These are phyloP conservation scores for Vitis rotundifolia DNA, from an alignment of 164 flowering plant species.

Conservation along the genomic window DNA sequence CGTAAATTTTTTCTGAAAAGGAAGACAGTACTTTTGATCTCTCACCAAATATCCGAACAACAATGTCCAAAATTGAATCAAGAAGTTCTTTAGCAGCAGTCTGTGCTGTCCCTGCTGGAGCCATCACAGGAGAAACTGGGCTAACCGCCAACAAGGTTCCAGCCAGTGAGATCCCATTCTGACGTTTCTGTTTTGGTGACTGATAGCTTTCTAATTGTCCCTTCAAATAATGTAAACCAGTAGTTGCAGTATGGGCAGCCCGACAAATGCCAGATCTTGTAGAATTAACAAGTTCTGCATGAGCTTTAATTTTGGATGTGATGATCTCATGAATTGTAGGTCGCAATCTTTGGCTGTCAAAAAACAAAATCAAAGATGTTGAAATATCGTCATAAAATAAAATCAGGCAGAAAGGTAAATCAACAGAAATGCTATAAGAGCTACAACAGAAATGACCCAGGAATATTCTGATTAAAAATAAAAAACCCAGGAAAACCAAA, in stretches of 20 bases:
- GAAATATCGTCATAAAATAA: background rate
- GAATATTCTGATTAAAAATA: background rate
- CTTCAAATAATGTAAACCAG: constrained; percentile 55
- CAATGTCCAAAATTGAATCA: constrained; percentile 71
- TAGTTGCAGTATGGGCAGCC: constrained; percentile 34
- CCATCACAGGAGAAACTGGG: constrained; percentile 93
- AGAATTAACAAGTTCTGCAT: constrained; percentile 49
- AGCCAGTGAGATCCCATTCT: constrained; percentile 59
- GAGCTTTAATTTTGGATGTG: constrained; percentile 80
- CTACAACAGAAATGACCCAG: background rate
- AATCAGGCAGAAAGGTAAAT: background rate
- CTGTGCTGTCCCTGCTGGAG: constrained; percentile 90
- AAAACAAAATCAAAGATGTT: background rate
- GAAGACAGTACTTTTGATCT: background rate
- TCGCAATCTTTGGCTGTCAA: constrained; percentile 86
- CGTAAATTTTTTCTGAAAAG: background rate
- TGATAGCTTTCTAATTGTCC: constrained; percentile 64
- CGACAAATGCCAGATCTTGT: constrained; percentile 53
- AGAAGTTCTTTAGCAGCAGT: constrained; percentile 85
- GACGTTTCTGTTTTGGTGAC: constrained; percentile 67
- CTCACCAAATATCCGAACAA: constrained; percentile 85
- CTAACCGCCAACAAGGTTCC: constrained; percentile 79
- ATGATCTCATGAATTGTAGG: constrained; percentile 92
- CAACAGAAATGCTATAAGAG: constrained; percentile 5
- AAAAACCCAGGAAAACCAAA: no score